Percentiles rank a stretch among this genome's conserved stretches.
Evolutionary conservation across 192 early-diverging fungal genomes (phyloP).

Genomic region (Glomus cerebriforme): DNA sequence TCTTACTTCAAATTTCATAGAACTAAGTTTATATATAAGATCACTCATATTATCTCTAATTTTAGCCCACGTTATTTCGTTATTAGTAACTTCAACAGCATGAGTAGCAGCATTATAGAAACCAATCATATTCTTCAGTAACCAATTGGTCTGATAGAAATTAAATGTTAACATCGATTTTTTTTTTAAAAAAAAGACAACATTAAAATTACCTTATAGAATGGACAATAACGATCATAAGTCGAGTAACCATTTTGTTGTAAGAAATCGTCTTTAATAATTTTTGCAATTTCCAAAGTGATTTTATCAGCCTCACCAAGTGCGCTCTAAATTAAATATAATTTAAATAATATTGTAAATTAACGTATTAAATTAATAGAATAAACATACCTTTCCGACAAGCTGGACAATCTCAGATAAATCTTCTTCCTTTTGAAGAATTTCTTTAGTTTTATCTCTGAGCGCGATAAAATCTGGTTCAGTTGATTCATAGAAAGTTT

Average conservation of each 20-base stretch:
- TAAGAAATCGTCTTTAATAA: slow-evolving; percentile 99
- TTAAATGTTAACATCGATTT: background rate
- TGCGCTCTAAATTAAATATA: slow-evolving; percentile 23
- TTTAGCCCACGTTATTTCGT: slow-evolving; percentile 92
- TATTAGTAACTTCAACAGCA: slow-evolving; percentile 89
- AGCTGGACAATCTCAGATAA: slow-evolving; percentile 99
- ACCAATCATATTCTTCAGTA: slow-evolving; percentile 97
- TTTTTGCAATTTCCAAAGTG: slow-evolving; percentile 93
- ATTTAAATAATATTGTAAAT: background rate
- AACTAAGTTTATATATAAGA: slow-evolving; percentile 93
- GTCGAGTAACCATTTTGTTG: slow-evolving; percentile 99
- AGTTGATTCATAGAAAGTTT: slow-evolving; percentile 90
- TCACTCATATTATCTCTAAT: slow-evolving; percentile 93
- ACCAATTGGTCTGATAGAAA: slow-evolving; percentile 75
- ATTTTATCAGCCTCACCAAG: slow-evolving; percentile 97
- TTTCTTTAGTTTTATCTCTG: slow-evolving; percentile 95
- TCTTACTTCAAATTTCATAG: slow-evolving; percentile 96
- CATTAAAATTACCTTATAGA: slow-evolving; percentile 73
- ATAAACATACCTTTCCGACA: slow-evolving; percentile 83
- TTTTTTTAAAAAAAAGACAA: background rate
- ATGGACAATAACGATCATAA: slow-evolving; percentile 99
- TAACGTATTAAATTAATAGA: background rate
- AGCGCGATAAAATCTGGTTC: slow-evolving; percentile 93
- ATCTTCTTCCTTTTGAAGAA: slow-evolving; percentile 98
- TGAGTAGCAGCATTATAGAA: slow-evolving; percentile 95